Evolutionary conservation across 2,329 filamentous ascomycete species (phyloP).

Genomic region (Dothistroma septosporum): DNA sequence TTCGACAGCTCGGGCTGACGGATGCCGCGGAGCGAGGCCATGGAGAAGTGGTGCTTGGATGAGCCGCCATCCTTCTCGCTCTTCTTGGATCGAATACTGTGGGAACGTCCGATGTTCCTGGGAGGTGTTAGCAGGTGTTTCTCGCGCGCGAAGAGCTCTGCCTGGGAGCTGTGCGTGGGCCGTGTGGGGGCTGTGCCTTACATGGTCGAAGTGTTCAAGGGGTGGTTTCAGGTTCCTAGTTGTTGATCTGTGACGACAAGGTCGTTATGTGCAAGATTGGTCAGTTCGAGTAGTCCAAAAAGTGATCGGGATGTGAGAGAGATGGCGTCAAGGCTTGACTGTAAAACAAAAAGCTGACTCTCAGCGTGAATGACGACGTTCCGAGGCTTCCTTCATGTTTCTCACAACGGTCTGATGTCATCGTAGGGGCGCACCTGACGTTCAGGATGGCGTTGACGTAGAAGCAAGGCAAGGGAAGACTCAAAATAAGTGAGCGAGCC

Average conservation of each 20-base stretch:
- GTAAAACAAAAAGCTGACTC: neutral
- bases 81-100: slow-evolving; percentile 68
- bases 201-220: slow-evolving; percentile 13
- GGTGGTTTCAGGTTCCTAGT: neutral
- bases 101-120: slow-evolving; percentile 51
- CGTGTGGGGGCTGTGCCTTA: slow-evolving; percentile 6
- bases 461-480: neutral
- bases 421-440: neutral
- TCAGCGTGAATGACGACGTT: neutral
- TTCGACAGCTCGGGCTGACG: slow-evolving; percentile 80
- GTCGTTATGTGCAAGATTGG: neutral
- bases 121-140: slow-evolving; percentile 1
- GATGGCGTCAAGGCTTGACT: neutral
- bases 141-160: neutral
- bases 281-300: neutral
- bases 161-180: neutral
- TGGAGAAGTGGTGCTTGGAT: slow-evolving; percentile 69
- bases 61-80: slow-evolving; percentile 33
- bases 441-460: neutral
- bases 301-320: neutral
- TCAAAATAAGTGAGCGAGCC: neutral
- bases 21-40: slow-evolving; percentile 81
- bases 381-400: neutral
- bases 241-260: neutral
- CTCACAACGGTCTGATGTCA: neutral